Evolutionary conservation across 305 asterid genomes (phyloP).

Genomic region (Fraxinus greggii): DNA sequence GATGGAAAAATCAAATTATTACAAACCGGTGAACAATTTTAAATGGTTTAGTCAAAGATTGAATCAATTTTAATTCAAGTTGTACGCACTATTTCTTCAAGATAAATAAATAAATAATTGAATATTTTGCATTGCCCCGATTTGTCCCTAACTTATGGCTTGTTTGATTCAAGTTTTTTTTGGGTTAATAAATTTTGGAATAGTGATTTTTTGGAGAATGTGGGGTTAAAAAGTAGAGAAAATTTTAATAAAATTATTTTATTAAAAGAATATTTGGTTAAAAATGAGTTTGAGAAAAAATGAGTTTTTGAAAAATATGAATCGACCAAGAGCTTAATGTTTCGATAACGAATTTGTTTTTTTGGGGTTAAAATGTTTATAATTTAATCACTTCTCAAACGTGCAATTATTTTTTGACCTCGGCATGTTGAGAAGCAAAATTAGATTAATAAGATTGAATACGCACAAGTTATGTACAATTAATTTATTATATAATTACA

Average conservation of each 20-base stretch:
- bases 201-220: too few species aligned
- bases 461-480: background rate
- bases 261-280: too few species aligned
- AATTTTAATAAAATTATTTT: too few species aligned
- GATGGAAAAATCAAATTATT: background rate
- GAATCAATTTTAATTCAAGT: background rate
- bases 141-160: background rate
- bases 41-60: background rate
- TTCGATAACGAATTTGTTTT: too few species aligned
- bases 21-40: background rate
- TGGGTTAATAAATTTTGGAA: background rate
- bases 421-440: background rate
- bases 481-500: too few species aligned
- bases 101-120: background rate
- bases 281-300: too few species aligned
- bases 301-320: too few species aligned
- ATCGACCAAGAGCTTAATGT: too few species aligned
- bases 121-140: background rate
- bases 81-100: background rate
- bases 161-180: background rate
- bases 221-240: too few species aligned
- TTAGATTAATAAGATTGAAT: background rate
- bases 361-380: too few species aligned
- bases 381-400: too few species aligned
- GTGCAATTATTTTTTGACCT: too few species aligned